Evolutionary conservation across 352 stramenopile genomes (phyloP), one percentile per base, ranked within the genome.

Genomic region (Globisporangium sylvaticum): DNA sequence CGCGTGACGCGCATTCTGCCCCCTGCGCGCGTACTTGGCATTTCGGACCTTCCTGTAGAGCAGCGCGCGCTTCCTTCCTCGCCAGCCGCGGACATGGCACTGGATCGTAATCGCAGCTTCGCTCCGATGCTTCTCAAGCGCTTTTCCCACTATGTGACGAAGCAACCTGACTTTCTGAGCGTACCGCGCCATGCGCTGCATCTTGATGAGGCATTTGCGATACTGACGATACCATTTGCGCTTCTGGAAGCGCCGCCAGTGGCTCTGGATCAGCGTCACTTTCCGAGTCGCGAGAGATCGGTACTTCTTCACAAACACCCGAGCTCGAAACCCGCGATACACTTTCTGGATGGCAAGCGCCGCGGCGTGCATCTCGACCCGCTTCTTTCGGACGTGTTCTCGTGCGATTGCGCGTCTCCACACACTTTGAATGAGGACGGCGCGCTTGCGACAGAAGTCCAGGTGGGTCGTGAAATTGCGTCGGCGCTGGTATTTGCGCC

Each of bases 41-140:
- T 73, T 76, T 24, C 76, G 78, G 50, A 93, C 87, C 72, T 91
- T 91, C 25, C 83, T 78, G 64, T 85, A 89, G 7, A 93, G 60
- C 20, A 76, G 25, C 7, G 81, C 78, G n/a, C 80, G 84, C 15
- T 76, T 77, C 1, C 84, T 75, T 8, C 84, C 84, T 2, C 73
- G 63, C 59, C 77, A 77, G 0, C 83, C 83, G n/a, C 83, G 80
- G 20, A 78, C 72, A 8, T 73, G 68, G 0, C 80, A 72, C 58
- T 92, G 80, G 54, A 91, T 81, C 15, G 32, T 4, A 4, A 61
- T 14, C 5, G 76, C 77, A 10, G 77, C 71, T 18, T 75, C 68
- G 12, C 76, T 70, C 2, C 56, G 77, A n/a, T 80, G 65, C 31
- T 73, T 73, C 0, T 20, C 32, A 3, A 88, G 42, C 24, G 73